Percentiles rank a stretch among this genome's conserved stretches.
Evolutionary conservation across 1,284 basidiomycete species (phyloP).

Genomic region (Tremellales sp.): DNA sequence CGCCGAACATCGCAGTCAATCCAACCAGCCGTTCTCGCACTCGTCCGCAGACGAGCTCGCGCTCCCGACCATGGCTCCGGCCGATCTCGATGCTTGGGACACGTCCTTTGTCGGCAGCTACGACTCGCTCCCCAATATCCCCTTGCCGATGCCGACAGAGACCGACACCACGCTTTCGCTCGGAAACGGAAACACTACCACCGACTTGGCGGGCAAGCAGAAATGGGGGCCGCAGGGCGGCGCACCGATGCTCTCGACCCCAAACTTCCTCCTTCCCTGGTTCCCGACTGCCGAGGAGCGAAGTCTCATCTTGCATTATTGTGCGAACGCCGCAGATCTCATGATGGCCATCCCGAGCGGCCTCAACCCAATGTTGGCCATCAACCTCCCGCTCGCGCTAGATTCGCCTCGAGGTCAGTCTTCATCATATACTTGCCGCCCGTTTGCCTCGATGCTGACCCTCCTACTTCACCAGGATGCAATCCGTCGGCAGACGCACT

Average conservation of each 20-base stretch:
- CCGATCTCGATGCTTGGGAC: constrained; percentile 11
- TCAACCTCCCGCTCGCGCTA: constrained; percentile 49
- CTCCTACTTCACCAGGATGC: constrained; percentile 16
- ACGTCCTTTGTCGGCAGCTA: constrained; percentile 11
- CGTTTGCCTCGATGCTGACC: background rate
- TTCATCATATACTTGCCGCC: background rate
- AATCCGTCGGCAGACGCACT: constrained; percentile 48
- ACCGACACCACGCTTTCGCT: background rate
- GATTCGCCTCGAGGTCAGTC: constrained; percentile 40
- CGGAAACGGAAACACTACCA: background rate
- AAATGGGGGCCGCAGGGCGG: constrained; percentile 21
- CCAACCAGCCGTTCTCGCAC: constrained; percentile 3
- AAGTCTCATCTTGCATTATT: constrained; percentile 45
- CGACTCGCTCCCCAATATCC: no score
- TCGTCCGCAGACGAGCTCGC: background rate
- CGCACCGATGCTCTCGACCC: constrained; percentile 30
- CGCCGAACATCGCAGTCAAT: background rate
- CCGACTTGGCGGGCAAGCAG: constrained; percentile 12
- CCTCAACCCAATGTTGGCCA: constrained; percentile 50
- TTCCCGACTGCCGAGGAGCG: constrained; percentile 47
- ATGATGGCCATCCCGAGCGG: constrained; percentile 51
- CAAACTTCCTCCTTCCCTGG: constrained; percentile 44
- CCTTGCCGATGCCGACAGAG: no score
- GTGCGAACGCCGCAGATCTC: constrained; percentile 47
- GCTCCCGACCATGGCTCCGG: background rate